Base-by-base conservation (phyloP, 106 monocot species). In the Acorus gramineus region DNA sequence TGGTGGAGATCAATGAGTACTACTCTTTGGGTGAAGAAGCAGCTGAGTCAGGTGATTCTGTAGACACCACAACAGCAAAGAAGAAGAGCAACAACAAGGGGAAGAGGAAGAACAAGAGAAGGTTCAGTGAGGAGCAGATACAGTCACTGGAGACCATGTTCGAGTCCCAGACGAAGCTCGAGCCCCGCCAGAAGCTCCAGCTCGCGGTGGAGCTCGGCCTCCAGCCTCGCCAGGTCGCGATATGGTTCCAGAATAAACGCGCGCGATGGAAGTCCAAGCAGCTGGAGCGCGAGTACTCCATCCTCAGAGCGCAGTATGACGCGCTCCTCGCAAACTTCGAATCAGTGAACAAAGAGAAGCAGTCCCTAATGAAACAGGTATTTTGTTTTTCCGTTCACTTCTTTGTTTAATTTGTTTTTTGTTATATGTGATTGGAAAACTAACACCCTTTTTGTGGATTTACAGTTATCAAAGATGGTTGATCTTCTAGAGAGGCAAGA, bases 241-340 rank as follows among this genome's bases (percentile, higher is more conserved):
- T 88, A 11, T 88, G 87, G 87, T 88, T 88, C 66, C 87, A 88
- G 78, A 88, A 88, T 84, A 84, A 84, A 70, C 59, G 87, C 14
- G 87, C 87, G 1, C 74, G 87, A 7, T 84, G 84, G 84, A 84
- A 84, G 66, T 81, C 87, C 7, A 88, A 88, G 87, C 80, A 88
- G 73, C 87, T 84, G 42, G 87, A 88, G 73, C 61, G 80, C 7
- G 78, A 84, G 48, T 84, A 84, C 64, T 58, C 49, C 52, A 54
- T 60, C 0, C 66, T 86, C 56, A 53, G 57, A 43, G 68, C 82
- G 4, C 78, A 86, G 42, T 79, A 77, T 62, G 82, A 82, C 28
- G 62, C 63, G 4, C 79, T 86, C 11, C 79, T 64, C 67, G 47
- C 79, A 55, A 71, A 52, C 70, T 73, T 73, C 55, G 79, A 79